phyloP scores from a whole-genome alignment of 83 land plant species.

The Diphasiastrum complanatum region DNA sequence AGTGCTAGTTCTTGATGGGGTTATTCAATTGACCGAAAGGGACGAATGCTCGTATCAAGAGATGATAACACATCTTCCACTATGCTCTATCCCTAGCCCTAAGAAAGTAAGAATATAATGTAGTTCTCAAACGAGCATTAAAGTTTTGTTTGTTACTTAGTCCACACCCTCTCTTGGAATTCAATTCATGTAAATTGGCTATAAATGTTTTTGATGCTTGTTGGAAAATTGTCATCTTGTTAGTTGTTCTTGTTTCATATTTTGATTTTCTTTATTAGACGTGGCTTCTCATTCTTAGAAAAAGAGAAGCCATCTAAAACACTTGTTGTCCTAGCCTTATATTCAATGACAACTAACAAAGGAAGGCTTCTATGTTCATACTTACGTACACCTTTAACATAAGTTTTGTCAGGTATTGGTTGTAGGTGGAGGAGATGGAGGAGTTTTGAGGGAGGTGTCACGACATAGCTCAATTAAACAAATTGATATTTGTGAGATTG shows the following conservation, averaged over 20 bases:
- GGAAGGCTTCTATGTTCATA: not conserved
- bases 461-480: constrained; percentile 72
- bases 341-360: too few species aligned
- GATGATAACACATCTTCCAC: constrained; percentile 97
- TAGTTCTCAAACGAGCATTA: not conserved
- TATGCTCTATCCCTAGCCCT: constrained; percentile 91
- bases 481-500: constrained; percentile 96
- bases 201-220: too few species aligned
- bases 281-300: too few species aligned
- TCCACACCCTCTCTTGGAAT: not conserved
- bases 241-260: too few species aligned
- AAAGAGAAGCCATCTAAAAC: too few species aligned
- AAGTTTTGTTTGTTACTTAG: not conserved
- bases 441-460: constrained; percentile 86
- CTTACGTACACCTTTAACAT: not conserved
- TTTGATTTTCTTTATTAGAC: too few species aligned
- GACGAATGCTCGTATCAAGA: constrained; percentile 99
- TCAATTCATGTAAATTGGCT: not conserved
- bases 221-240: too few species aligned
- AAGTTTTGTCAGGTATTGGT: constrained; percentile 63
- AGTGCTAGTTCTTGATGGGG: constrained; percentile 97
- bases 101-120: constrained; percentile 44
- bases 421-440: constrained; percentile 99
- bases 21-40: constrained; percentile 88
- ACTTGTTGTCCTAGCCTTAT: too few species aligned